Conservation (phyloP, 1,284 basidiomycete genomes). For the Ganoderma lingzhi region DNA sequence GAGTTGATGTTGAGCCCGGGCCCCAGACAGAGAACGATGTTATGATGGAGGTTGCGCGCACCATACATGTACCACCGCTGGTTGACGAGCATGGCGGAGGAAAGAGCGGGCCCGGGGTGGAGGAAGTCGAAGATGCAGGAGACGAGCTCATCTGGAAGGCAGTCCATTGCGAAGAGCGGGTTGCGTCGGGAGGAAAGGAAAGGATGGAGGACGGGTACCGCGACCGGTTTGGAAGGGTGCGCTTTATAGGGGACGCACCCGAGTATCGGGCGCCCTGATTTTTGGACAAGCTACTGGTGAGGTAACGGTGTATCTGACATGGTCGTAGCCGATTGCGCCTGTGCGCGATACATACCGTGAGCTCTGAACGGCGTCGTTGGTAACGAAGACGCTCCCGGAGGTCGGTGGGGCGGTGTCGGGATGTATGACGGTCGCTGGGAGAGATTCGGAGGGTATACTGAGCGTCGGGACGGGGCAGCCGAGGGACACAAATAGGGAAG, state of each 20-base stretch:
- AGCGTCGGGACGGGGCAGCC: not conserved
- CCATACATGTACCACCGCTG: constrained; percentile 32
- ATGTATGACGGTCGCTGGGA: not conserved
- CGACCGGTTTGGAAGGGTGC: not conserved
- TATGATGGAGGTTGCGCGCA: constrained; percentile 31
- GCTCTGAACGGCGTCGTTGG: not conserved
- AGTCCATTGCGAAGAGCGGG: constrained; percentile 22
- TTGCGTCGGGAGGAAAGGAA: not conserved
- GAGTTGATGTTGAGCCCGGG: constrained; percentile 23
- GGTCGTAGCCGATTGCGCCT: constrained; percentile 19
- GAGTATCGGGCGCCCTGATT: constrained; percentile 8
- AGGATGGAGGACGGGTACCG: not conserved
- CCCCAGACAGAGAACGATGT: constrained; percentile 25
- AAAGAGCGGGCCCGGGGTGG: constrained; percentile 19
- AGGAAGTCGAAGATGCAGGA: constrained; percentile 29
- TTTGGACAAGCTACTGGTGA: constrained; percentile 14
- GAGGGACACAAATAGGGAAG: not conserved
- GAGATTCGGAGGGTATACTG: not conserved
- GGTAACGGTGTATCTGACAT: constrained; percentile 23
- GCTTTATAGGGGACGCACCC: constrained; percentile 3
- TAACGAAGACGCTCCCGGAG: constrained; percentile 2
- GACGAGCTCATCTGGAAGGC: constrained; percentile 33
- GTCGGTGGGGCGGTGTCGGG: not conserved
- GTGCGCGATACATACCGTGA: constrained; percentile 21
- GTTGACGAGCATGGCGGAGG: constrained; percentile 31